These are phyloP conservation scores for Trichosporon faecale DNA, from an alignment of 1,284 basidiomycete genomes.

Conservation along the genomic window DNA sequence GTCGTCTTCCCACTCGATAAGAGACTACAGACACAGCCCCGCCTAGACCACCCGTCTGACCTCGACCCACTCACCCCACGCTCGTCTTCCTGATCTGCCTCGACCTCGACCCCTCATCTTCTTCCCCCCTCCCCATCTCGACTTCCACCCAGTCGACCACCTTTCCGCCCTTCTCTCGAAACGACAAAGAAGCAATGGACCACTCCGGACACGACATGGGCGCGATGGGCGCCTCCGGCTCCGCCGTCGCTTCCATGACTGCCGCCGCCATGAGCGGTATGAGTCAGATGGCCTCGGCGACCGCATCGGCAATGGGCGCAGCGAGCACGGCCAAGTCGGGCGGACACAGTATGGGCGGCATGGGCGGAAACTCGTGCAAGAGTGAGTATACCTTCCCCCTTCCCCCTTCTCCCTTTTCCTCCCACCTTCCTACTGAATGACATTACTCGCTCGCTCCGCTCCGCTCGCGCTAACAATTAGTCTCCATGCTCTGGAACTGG, in stretches of 20 bases:
- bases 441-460: neutral
- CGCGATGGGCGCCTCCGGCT: neutral
- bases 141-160: too few species aligned
- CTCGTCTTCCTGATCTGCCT: too few species aligned
- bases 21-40: too few species aligned
- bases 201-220: slow-evolving; percentile 6
- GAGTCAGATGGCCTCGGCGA: neutral
- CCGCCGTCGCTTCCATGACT: neutral
- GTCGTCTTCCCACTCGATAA: too few species aligned
- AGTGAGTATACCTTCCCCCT: slow-evolving; percentile 23
- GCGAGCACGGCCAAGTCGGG: neutral
- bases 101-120: too few species aligned
- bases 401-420: neutral
- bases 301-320: neutral
- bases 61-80: too few species aligned
- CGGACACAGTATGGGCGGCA: slow-evolving; percentile 14
- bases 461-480: slow-evolving; percentile 20
- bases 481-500: slow-evolving; percentile 53
- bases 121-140: too few species aligned
- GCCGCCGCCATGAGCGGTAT: neutral
- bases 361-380: slow-evolving; percentile 24
- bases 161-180: neutral
- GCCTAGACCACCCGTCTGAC: too few species aligned
- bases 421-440: too few species aligned
- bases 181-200: neutral